Base-by-base conservation (phyloP, 495 filamentous ascomycete species). In the Hypoxylon fragiforme region DNA sequence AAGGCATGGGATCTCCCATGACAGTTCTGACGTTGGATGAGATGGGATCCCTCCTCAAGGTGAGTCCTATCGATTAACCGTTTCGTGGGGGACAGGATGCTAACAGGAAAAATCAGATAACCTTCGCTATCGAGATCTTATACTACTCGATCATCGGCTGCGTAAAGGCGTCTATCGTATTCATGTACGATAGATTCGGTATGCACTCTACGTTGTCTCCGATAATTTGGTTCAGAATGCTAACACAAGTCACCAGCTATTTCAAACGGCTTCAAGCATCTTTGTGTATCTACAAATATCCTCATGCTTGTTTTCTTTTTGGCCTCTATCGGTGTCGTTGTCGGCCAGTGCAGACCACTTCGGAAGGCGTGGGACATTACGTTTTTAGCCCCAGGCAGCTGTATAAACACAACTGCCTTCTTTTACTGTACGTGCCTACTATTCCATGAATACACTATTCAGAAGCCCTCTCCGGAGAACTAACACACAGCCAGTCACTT, bases 121-220 rank as follows among this genome's bases (percentile, higher is more conserved):
- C 67, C 1, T 63, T 77, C 1, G 70, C 71, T 0, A 74, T 80
- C 32, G 62, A 80, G 36, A 57, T 73, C 22, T 67, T 71, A 26
- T 80, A 80, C 57, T 77, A 76, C 41, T 49, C 58, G 13, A 46
- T 63, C 19, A 18, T 77, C 16, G 64, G 60, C 20, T 68, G 59
- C 24, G 67, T 80, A 56, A 80, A 80, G 52, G 43, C 61, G 2
- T 80, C 77, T 1, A 80, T 80, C 38, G 54, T 80, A 0, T 64
- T 71, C 40, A 74, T 76, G 48, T 80, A 80, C 41, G 52, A 78
- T 14, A 67, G 77, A 18, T 70, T 80, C 13, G 75, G 77, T 80
- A 64, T 40, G 65, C 50, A 11, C 18, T 24, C 35, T 22, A 7
- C 15, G 13, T 32, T 24, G 2, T 15, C 22, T 11, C 22, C 2